Evolutionary conservation across 139 green algal species (phyloP).

Genomic region (Chlamydomonas schloesseri): DNA sequence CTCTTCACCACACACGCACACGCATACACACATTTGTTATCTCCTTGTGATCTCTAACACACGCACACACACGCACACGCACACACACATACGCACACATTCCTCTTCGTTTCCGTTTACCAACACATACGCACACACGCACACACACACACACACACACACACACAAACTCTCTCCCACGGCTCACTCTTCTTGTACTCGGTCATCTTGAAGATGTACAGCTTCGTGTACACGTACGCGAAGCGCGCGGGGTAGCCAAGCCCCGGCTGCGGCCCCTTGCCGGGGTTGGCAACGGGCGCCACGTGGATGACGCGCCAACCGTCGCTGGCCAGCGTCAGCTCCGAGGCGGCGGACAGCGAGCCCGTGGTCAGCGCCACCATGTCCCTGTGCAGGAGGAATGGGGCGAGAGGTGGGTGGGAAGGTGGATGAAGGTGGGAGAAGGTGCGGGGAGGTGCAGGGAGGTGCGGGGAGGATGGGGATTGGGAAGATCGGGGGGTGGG

Average conservation of each 20-base stretch:
- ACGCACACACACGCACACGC: too few relatives aligned
- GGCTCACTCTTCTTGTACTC: slow-evolving; percentile 69
- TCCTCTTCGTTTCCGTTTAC: too few relatives aligned
- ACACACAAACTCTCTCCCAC: too few relatives aligned
- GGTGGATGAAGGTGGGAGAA: neutral
- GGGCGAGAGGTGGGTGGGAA: too few relatives aligned
- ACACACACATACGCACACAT: too few relatives aligned
- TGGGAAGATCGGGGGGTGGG: too few relatives aligned
- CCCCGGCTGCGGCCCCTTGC: slow-evolving; percentile 43
- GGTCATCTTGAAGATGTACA: slow-evolving; percentile 78
- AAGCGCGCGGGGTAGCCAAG: slow-evolving; percentile 67
- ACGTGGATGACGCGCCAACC: slow-evolving; percentile 69
- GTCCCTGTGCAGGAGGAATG: slow-evolving; percentile 57
- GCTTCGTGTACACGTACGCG: slow-evolving; percentile 86
- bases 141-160: too few relatives aligned
- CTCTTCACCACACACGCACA: too few relatives aligned
- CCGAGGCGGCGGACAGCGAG: slow-evolving; percentile 42
- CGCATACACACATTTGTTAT: too few relatives aligned
- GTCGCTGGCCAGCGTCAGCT: slow-evolving; percentile 57
- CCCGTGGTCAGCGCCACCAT: slow-evolving; percentile 64
- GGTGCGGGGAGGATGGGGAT: neutral
- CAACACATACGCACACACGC: too few relatives aligned
- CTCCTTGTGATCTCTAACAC: too few relatives aligned
- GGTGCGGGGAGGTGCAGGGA: neutral
- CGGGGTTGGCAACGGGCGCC: slow-evolving; percentile 69